Evolutionary conservation across 441 rosid genomes (phyloP), one percentile per base, ranked within the genome.

Genomic region (Kokia cookei): DNA sequence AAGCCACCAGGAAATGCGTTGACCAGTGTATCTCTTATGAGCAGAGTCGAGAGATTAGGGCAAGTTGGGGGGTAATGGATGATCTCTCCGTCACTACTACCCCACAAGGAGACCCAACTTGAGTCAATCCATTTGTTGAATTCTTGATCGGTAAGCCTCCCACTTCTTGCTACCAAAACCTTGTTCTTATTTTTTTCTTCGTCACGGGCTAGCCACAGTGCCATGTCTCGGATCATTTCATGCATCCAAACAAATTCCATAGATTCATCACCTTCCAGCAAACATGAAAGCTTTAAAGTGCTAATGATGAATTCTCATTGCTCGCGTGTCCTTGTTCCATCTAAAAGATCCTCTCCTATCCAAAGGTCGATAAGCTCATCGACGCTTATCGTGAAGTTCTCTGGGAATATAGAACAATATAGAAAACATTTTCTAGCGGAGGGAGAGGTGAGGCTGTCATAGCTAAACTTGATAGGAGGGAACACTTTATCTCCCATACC

Each of bases 301-400:
- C 17, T 69, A 8, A 76, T 40, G 0, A 81, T 7, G 12, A 0
- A 15, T 47, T 76, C 58, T 1, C 76, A 78, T 11, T 66, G 2
- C 3, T 69, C 9, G 0, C 77, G 65, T 4, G 76, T 11, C 7
- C 19, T 5, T 0, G 13, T 17, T 3, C 53, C 22, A 51, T 11
- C 2, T 2, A 77, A 50, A 55, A 68, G 54, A 0, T 78, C 83
- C 32, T 81, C 83, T 1, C 74, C 84, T 17, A 81, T 80, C 81
- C 82, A 81, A 0, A 81, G 72, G 11, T 75, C 73, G 26, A 79
- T 79, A 2, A 79, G 79, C 5, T 72, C 68, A 4, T 65, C 42
- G 7, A 48, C 61, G 2, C 8, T 9, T 40, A 72, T 59, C 3
- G 0, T 1, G 7, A 19, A 12, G 8, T 43, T 65, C 63, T 76